Percentiles rank a stretch among this genome's conserved stretches.
Conservation (phyloP, 352 stramenopile species). For the Pythium pectinolyticum region DNA sequence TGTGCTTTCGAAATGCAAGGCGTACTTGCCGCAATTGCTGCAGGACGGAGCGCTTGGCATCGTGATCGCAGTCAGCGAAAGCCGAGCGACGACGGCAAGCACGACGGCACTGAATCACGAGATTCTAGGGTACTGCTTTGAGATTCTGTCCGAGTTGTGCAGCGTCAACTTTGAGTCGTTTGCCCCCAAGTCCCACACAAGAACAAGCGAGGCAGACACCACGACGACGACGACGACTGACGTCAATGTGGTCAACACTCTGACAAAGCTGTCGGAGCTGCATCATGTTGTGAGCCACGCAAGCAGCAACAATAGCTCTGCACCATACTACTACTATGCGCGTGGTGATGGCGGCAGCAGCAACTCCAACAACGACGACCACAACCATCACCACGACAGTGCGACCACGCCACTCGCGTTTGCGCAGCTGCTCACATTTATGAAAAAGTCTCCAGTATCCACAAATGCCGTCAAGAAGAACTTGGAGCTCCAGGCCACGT, state of each 20-base stretch:
- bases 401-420: conserved; percentile 26
- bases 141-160: conserved; percentile 74
- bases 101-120: conserved; percentile 18
- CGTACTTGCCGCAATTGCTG: conserved; percentile 43
- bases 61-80: conserved; percentile 52
- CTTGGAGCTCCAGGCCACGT: conserved; percentile 61
- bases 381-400: no score
- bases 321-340: conserved; percentile 50
- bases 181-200: no score
- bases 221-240: conserved; percentile 26
- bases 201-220: no score
- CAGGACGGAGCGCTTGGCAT: conserved; percentile 52
- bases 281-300: conserved; percentile 25
- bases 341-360: conserved; percentile 39
- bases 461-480: conserved; percentile 63
- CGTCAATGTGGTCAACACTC: conserved; percentile 72
- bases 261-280: conserved; percentile 69
- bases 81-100: conserved; percentile 3
- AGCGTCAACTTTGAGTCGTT: conserved; percentile 56
- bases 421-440: conserved; percentile 52
- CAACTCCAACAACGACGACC: no score
- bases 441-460: conserved; percentile 53
- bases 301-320: not conserved
- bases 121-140: conserved; percentile 60
- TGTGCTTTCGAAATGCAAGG: conserved; percentile 50